Evolutionary conservation across 805 yeast species (phyloP).

Genomic region (Candida montana): DNA sequence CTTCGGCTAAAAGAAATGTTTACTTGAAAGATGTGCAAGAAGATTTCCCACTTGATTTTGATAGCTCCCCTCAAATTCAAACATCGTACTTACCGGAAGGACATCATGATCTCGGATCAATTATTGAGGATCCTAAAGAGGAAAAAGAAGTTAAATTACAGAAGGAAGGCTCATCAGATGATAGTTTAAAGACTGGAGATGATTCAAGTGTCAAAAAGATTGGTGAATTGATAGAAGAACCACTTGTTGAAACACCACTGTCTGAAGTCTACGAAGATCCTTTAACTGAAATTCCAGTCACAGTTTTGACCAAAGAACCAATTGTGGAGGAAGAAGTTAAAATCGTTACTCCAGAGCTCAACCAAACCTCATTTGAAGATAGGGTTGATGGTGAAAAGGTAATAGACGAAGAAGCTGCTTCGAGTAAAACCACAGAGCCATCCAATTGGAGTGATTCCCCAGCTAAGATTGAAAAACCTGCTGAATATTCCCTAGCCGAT

Average conservation of each 20-base stretch:
- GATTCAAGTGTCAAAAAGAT: background rate
- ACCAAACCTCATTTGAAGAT: background rate
- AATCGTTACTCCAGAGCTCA: background rate
- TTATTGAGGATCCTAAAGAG: conserved; percentile 13
- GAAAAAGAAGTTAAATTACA: background rate
- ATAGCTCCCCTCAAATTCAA: background rate
- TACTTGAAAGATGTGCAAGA: conserved; percentile 20
- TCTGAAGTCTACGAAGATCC: background rate
- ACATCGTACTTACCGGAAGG: background rate
- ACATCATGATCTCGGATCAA: conserved; percentile 12
- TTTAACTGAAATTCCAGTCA: background rate
- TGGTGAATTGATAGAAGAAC: background rate
- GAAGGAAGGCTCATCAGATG: background rate
- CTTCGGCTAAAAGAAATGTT: conserved; percentile 13
- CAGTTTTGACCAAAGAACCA: no score
- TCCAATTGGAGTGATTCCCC: no score
- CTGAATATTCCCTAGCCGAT: background rate
- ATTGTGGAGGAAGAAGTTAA: background rate
- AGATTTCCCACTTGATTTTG: conserved; percentile 12
- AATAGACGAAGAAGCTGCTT: no score
- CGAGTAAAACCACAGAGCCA: no score
- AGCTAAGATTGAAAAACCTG: background rate
- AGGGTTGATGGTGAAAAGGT: background rate
- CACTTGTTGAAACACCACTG: background rate
- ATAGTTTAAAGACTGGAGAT: background rate